Base-by-base conservation (phyloP, 2,329 filamentous ascomycete genomes). In the Pseudocercospora eumusae region DNA sequence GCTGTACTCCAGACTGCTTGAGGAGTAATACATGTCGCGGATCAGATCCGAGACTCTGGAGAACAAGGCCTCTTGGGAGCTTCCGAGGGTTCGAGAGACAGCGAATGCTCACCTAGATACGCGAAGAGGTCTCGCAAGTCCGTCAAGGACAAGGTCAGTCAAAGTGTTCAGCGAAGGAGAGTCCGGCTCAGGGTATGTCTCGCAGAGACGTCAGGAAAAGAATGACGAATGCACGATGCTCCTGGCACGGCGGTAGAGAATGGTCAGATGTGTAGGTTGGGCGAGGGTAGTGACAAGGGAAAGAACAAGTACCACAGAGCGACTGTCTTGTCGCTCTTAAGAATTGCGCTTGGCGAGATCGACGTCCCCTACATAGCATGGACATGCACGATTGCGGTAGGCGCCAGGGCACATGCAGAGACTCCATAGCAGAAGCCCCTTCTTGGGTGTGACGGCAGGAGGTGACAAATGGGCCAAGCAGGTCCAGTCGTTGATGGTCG, bases 181-280 rank as follows among this genome's bases (percentile, higher is more conserved):
- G 66, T 67, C 59, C 61, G 54, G 64, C 66, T 66, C 66, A 56
- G 44, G 28, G 58, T 28, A 47, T 45, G 59, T 68, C 61, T 68
- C 64, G 66, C 64, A 66, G 66, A 65, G 61, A 68, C 65, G 44
- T 56, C 44, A 33, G 47, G 42, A 58, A 65, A 65, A 52, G 63
- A 65, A 55, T 65, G 63, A 55, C 55, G 28, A 56, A 60, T 57
- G 66, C 66, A 64, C 66, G 54, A 65, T 68, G 66, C 66, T 64
- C 66, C 66, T 40, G 66, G 66, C 64, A 68, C 59, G 42, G 61
- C 21, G 15, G 40, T 45, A 31, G 21, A 27, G 49, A 33, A 42
- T 45, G n/a, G 7, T 18, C 36, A 36, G 33, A 44, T 62, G 49
- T 61, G 59, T 56, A 61, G 36, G 54, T n/a, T 21, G 50, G 28